phyloP scores from a whole-genome alignment of 257 asterid genomes.

The Osmanthus fragrans region DNA sequence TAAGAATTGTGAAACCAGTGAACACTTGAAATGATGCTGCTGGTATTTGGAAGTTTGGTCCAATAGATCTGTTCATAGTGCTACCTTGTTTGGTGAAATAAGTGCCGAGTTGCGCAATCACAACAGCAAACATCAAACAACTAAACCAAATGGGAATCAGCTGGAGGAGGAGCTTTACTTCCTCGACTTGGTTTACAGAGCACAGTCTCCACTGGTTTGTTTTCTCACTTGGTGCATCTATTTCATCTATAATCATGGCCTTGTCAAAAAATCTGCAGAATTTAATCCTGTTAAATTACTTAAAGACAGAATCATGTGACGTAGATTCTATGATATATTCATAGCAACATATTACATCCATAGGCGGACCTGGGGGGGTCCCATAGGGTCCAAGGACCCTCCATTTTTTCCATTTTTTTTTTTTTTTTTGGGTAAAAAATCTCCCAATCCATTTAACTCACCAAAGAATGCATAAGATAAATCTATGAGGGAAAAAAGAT shows the following conservation, averaged over 20 bases:
- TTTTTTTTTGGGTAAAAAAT: no score
- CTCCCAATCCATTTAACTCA: no score
- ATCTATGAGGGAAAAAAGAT: no score
- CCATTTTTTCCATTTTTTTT: no score
- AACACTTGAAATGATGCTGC: slow-evolving; percentile 63
- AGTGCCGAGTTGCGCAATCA: slow-evolving; percentile 51
- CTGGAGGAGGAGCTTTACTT: slow-evolving; percentile 57
- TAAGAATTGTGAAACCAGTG: slow-evolving; percentile 54
- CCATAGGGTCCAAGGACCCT: no score
- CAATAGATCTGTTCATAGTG: slow-evolving; percentile 41
- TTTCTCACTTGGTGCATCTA: slow-evolving; percentile 39
- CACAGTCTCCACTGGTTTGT: slow-evolving; percentile 55
- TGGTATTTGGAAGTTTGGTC: slow-evolving; percentile 37
- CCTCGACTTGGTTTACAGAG: slow-evolving; percentile 52
- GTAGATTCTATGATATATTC: background rate
- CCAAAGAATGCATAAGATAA: no score
- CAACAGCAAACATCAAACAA: slow-evolving; percentile 50
- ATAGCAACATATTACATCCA: background rate
- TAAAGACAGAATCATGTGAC: no score
- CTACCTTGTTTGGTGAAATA: slow-evolving; percentile 64
- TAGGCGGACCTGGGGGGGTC: no score
- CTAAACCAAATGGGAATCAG: slow-evolving; percentile 60
- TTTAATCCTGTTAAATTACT: background rate
- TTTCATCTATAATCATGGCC: slow-evolving; percentile 41
- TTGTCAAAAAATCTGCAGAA: slow-evolving; percentile 48